Base-by-base conservation (phyloP, 345 rosid genomes). In the Brassica cretica region DNA sequence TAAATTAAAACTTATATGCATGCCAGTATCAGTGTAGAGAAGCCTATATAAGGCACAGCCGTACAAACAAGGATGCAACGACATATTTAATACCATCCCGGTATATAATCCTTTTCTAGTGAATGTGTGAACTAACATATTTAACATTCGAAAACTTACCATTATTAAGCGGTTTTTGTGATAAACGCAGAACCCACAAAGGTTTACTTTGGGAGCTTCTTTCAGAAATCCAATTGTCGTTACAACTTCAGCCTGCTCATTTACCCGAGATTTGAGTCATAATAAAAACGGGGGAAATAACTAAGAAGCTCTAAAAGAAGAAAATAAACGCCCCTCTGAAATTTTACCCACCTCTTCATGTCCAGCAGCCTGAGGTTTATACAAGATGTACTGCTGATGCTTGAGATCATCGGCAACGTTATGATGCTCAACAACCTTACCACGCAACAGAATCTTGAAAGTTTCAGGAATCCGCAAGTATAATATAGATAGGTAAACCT, bases 191-290 rank as follows among this genome's bases (percentile, higher is more conserved):
- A 94, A 94, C 69, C 98, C 98, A 62, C 87, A 92, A 71, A 92
- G 66, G 72, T 78, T 84, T 55, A 92, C 80, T 37, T 80, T 82
- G 12, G 98, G 98, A 82, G 98, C 93, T 80, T 92, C 97, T 84
- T 94, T 92, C 60, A 92, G 72, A 87, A 94, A 94, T 46, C 98
- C 98, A 51, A 94, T 91, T 32, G 97, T 94, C 58, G 97, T 92
- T 55, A 91, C 80, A 59, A 89, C 95, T 62, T 76, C 56, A 73
- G 89, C 93, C 98, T 94, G 85, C 80, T 81, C 56, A 68, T 71
- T 62, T 58, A 80, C 79, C 41, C 80, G 39, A 75, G 66, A 72
- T 62, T 25, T 0, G 1, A 53, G 30, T 69, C 70, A 32, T 24
- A 25, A 21, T 29, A 29, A 68, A 32, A 27, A 27, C 30, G 30